Evolutionary conservation across 441 rosid species (phyloP), one percentile per base, ranked within the genome.

Genomic region (Eutrema salsugineum): DNA sequence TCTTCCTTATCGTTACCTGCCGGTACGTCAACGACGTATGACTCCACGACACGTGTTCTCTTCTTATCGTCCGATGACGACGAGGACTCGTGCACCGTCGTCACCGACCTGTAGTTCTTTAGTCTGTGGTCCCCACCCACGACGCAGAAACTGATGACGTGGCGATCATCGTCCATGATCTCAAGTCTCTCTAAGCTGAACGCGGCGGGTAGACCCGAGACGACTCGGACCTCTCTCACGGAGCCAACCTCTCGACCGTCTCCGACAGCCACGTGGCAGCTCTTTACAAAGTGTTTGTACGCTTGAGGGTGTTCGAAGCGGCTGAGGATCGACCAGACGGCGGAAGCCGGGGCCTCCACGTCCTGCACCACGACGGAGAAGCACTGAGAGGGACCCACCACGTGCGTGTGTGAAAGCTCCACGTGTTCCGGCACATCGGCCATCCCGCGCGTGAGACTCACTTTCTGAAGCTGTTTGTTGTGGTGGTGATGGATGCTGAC

Each of bases 111-210:
- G 83, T 91, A 91, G 77, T 91, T 89, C 1, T 46, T 59, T n/a
- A 91, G 84, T 46, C 97, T 85, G 71, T 91, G 97, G 39, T 84
- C 91, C 19, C 97, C 97, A 35, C 95, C 97, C 14, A 89, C 82
- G 16, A 89, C 83, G 73, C 91, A 83, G 67, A 91, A 89, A 75
- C 97, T 86, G 33, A 91, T 49, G 39, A 91, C 89, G 59, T 88
- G 88, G 5, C 55, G 85, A 60, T 88, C 89, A n/a, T 89, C 96
- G 67, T 91, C 97, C 15, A 89, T 84, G 66, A 91, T 85, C 84
- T 91, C 97, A 8, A 91, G 86, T 38, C 85, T 66, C 75, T 91
- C 97, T 54, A 82, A 71, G 82, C 95, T 89, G 27, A 78, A 77
- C 48, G 62, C 81, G 0, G 97, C 97, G 0, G 97, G 95, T 15